Evolutionary conservation across 306 rosid genomes (phyloP).

Genomic region (Rosa multiflora): DNA sequence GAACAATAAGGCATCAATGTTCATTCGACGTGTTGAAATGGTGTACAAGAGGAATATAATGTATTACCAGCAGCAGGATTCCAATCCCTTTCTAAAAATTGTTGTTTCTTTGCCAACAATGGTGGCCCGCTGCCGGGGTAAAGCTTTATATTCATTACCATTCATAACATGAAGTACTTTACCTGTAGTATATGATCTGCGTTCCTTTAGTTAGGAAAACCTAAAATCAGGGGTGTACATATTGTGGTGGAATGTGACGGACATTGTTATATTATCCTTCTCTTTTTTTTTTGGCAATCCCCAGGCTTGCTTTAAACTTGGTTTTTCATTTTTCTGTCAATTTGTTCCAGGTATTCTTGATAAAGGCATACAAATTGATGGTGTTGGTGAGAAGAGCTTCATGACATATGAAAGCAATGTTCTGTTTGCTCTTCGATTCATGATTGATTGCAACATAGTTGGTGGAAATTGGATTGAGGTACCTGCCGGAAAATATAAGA

Average conservation of each 20-base stretch:
- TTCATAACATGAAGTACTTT: neutral
- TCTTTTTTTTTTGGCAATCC: neutral
- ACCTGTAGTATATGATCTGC: neutral
- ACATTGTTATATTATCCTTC: neutral
- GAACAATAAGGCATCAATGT: conserved; percentile 64
- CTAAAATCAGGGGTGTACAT: conserved; percentile 1
- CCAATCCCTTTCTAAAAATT: conserved; percentile 83
- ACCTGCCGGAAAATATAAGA: conserved; percentile 73
- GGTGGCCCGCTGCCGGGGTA: conserved; percentile 99
- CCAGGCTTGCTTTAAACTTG: conserved; percentile 14
- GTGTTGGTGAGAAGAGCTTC: conserved; percentile 84
- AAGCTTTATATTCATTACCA: conserved; percentile 8
- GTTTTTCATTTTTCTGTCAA: conserved; percentile 20
- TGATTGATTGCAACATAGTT: conserved; percentile 89
- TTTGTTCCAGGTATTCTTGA: conserved; percentile 82
- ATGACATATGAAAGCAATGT: conserved; percentile 98
- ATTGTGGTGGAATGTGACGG: neutral
- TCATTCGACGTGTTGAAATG: conserved; percentile 72
- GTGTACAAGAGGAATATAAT: conserved; percentile 82
- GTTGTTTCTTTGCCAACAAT: conserved; percentile 92
- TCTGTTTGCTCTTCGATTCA: conserved; percentile 94
- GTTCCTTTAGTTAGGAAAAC: neutral
- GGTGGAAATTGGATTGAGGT: conserved; percentile 99
- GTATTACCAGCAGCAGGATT: conserved; percentile 79
- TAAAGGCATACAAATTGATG: conserved; percentile 86